A percentile compares a stretch with the other conserved stretches of the same genome.
Conservation (phyloP, 352 stramenopile species). For the Globisporangium yorkense region DNA sequence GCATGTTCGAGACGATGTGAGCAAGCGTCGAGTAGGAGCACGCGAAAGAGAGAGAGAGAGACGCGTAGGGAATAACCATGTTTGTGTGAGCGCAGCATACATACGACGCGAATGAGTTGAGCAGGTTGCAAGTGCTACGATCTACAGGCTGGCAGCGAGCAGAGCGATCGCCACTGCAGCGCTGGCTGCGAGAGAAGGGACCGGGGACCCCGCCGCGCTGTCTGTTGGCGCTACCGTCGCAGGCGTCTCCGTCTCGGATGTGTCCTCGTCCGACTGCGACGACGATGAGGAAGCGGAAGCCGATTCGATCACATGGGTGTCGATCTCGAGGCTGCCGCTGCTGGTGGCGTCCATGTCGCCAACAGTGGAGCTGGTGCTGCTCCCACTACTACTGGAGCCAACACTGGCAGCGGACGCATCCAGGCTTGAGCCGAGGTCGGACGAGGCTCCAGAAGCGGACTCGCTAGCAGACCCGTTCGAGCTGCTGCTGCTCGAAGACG, state of each 20-base stretch:
- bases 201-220: background rate
- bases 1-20: constrained; percentile 9
- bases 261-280: background rate
- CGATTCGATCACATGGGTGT: constrained; percentile 9
- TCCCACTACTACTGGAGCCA: background rate
- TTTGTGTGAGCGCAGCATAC: background rate
- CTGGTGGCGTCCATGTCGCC: constrained; percentile 1
- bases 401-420: background rate
- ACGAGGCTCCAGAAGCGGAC: background rate
- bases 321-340: constrained; percentile 4
- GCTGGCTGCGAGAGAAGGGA: background rate
- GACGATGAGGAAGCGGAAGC: constrained; percentile 10
- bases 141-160: background rate
- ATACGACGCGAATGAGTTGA: background rate
- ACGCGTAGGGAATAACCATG: background rate
- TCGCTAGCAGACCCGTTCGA: background rate
- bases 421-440: background rate
- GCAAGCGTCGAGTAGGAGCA: background rate
- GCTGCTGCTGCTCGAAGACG: constrained; percentile 6
- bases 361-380: constrained; percentile 1
- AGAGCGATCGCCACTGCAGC: background rate
- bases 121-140: background rate
- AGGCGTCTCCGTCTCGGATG: background rate
- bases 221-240: constrained; percentile 1
- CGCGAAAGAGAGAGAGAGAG: background rate